Percentiles rank a stretch among this genome's conserved stretches.
phyloP scores from a whole-genome alignment of 192 early-diverging fungal genomes.

The Phlyctochytrium planicorne region DNA sequence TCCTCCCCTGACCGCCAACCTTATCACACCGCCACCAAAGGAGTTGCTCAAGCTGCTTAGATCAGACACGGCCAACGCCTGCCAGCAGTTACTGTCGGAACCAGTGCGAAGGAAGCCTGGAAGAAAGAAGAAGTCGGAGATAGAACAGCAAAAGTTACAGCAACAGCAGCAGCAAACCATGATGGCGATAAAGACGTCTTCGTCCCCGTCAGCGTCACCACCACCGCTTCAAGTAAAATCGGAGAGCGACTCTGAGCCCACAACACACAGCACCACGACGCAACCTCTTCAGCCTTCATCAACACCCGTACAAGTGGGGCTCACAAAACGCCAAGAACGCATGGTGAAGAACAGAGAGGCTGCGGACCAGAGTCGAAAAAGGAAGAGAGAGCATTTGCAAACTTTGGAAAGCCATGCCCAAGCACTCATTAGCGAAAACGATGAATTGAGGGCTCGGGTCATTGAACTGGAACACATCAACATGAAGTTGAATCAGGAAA shows the following conservation, averaged over 20 bases:
- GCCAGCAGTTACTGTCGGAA: slow-evolving; percentile 20
- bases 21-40: not conserved
- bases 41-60: not conserved
- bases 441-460: slow-evolving; percentile 56
- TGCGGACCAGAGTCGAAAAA: slow-evolving; percentile 81
- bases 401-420: slow-evolving; percentile 65
- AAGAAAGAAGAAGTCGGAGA: slow-evolving; percentile 20
- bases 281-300: slow-evolving; percentile 21
- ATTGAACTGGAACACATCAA: slow-evolving; percentile 57
- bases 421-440: slow-evolving; percentile 55
- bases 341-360: slow-evolving; percentile 92
- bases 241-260: slow-evolving; percentile 12
- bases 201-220: slow-evolving; percentile 21
- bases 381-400: slow-evolving; percentile 83
- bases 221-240: slow-evolving; percentile 1
- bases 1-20: not conserved
- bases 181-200: not conserved
- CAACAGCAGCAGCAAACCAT: not conserved
- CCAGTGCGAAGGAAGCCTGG: slow-evolving; percentile 30
- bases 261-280: not conserved
- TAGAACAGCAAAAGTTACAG: not conserved
- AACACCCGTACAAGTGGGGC: slow-evolving; percentile 41
- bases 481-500: slow-evolving; percentile 50
- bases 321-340: slow-evolving; percentile 79
- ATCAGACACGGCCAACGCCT: slow-evolving; percentile 17